A percentile compares a stretch with the other conserved stretches of the same genome.
phyloP scores from a whole-genome alignment of 345 rosid species.

The Chamaenerion angustifolium region DNA sequence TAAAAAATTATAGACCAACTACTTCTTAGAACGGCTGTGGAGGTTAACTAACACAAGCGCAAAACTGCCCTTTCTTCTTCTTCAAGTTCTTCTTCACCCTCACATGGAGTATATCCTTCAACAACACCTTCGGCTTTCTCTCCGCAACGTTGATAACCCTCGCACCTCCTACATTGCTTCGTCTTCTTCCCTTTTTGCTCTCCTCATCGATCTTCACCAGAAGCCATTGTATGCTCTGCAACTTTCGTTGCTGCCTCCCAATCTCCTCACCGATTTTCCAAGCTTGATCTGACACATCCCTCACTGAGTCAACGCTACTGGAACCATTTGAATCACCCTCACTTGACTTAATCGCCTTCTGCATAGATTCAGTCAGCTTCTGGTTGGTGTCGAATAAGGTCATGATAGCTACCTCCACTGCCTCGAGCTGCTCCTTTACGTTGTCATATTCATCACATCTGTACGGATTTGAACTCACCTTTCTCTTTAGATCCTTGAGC shows the following conservation, averaged over 20 bases:
- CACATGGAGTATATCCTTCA: slow-evolving; percentile 65
- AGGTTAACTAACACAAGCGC: slow-evolving; percentile 55
- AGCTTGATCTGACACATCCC: slow-evolving; percentile 53
- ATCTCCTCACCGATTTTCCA: slow-evolving; percentile 72
- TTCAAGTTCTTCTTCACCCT: slow-evolving; percentile 33
- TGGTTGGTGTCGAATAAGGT: slow-evolving; percentile 46
- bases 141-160: slow-evolving; percentile 23
- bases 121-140: slow-evolving; percentile 31
- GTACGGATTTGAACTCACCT: slow-evolving; percentile 50
- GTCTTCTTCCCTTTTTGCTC: slow-evolving; percentile 45
- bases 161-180: slow-evolving; percentile 13
- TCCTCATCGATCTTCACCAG: slow-evolving; percentile 59
- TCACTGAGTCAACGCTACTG: slow-evolving; percentile 23
- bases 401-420: slow-evolving; percentile 50
- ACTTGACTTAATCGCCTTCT: slow-evolving; percentile 35
- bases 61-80: slow-evolving; percentile 43
- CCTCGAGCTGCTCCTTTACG: slow-evolving; percentile 62
- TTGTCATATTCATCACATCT: slow-evolving; percentile 45
- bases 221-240: slow-evolving; percentile 73
- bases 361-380: slow-evolving; percentile 34
- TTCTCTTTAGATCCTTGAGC: slow-evolving; percentile 63
- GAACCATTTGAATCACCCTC: slow-evolving; percentile 8
- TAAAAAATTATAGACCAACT: too few relatives aligned
- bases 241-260: slow-evolving; percentile 68
- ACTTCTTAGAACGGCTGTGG: slow-evolving; percentile 27